Percentiles rank a stretch among this genome's conserved stretches.
These are phyloP conservation scores for Chlamydomonas schloesseri DNA, from an alignment of 139 green algal genomes.

Conservation along the genomic window DNA sequence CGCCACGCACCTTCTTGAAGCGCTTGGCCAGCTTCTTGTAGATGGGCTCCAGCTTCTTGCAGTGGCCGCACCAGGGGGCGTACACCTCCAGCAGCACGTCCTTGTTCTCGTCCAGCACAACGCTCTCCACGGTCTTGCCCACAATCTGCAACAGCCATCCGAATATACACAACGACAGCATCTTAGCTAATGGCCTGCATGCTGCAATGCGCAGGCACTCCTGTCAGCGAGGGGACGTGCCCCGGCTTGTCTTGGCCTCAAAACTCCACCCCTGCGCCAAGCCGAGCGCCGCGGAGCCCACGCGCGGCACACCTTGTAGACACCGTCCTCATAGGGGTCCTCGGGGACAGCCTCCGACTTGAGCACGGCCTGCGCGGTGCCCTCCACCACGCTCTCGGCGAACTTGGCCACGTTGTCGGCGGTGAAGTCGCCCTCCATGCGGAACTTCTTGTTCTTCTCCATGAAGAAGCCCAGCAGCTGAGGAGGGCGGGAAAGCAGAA, in stretches of 20 bases:
- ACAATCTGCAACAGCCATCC: no score
- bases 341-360: conserved; percentile 75
- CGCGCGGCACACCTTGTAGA: conserved; percentile 59
- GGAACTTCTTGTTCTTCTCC: conserved; percentile 80
- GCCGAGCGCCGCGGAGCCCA: no score
- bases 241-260: no score
- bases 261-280: no score
- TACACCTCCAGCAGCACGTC: conserved; percentile 89
- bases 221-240: no score
- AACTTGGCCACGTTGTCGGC: conserved; percentile 67
- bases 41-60: conserved; percentile 85
- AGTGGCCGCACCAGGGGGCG: conserved; percentile 92
- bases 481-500: neutral
- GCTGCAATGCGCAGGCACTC: no score
- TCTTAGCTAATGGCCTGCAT: no score
- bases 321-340: conserved; percentile 54
- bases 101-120: conserved; percentile 75
- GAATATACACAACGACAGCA: no score
- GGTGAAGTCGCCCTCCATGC: conserved; percentile 61
- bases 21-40: conserved; percentile 90
- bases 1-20: conserved; percentile 80
- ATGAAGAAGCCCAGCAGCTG: conserved; percentile 81
- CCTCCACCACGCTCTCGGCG: conserved; percentile 66
- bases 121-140: conserved; percentile 79
- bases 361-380: conserved; percentile 64